phyloP scores from a whole-genome alignment of 2,329 filamentous ascomycete genomes.

The Aspergillus ochraceoroseus region DNA sequence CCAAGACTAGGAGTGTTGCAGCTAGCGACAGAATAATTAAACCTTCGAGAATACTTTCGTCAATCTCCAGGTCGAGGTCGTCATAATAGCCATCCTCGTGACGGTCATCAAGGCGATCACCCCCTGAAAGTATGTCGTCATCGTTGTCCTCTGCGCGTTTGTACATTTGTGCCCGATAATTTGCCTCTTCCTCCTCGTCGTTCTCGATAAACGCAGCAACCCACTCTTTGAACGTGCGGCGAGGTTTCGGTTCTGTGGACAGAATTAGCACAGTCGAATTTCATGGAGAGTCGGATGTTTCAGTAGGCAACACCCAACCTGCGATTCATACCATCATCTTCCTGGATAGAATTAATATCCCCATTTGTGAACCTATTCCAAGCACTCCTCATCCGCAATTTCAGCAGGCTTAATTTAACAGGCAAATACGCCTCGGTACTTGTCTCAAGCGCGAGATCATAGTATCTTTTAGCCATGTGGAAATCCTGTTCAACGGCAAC shows the following conservation, averaged over 20 bases:
- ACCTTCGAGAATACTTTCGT: conserved; percentile 78
- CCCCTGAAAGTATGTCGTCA: conserved; percentile 30
- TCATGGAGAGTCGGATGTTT: too few relatives aligned
- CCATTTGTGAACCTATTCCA: conserved; percentile 93
- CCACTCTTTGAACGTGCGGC: conserved; percentile 81
- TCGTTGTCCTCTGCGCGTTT: conserved; percentile 37
- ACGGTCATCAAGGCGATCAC: conserved; percentile 27
- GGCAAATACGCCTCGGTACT: conserved; percentile 92
- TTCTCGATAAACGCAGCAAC: conserved; percentile 75
- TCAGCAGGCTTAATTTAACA: conserved; percentile 80
- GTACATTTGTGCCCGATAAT: conserved; percentile 56
- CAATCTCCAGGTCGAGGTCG: conserved; percentile 58
- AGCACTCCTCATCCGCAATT: conserved; percentile 76
- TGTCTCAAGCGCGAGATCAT: conserved; percentile 84
- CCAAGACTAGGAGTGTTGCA: conserved; percentile 65
- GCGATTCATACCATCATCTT: conserved; percentile 68
- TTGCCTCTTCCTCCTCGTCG: conserved; percentile 58
- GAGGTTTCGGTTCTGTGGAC: conserved; percentile 58
- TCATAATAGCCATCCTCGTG: conserved; percentile 54
- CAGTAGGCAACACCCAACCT: background rate
- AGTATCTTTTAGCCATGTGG: conserved; percentile 92
- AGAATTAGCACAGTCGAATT: conserved; percentile 27
- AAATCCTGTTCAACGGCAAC: conserved; percentile 91
- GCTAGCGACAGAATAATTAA: conserved; percentile 76
- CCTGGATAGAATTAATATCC: conserved; percentile 84